Conservation (phyloP, 495 filamentous ascomycete genomes). For the Aspergillus carlsbadensis region DNA sequence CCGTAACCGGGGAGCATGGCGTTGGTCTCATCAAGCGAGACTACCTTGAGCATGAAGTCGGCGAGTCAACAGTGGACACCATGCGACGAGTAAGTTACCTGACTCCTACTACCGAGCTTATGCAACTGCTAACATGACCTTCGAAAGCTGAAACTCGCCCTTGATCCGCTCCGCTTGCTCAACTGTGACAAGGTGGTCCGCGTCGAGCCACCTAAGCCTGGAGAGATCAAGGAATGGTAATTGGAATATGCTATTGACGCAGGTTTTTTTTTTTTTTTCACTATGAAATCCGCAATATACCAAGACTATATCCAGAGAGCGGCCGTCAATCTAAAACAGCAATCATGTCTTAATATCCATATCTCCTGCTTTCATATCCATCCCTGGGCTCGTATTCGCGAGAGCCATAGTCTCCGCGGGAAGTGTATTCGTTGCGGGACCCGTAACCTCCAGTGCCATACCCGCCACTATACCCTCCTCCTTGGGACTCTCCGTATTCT, state of each 20-base stretch:
- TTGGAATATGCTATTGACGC: no score
- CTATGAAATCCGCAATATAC: not conserved
- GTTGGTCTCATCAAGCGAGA: slow-evolving; percentile 62
- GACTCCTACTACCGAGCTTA: not conserved
- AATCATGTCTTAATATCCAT: slow-evolving; percentile 12
- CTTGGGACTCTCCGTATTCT: slow-evolving; percentile 2
- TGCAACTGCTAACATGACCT: slow-evolving; percentile 13
- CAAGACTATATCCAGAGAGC: not conserved
- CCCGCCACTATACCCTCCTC: not conserved
- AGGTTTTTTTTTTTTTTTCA: no score
- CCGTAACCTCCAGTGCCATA: slow-evolving; percentile 1
- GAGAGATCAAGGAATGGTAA: slow-evolving; percentile 45
- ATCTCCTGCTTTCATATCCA: slow-evolving; percentile 8
- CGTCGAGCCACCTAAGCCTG: slow-evolving; percentile 36
- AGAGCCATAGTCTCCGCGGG: slow-evolving; percentile 3
- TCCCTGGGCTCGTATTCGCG: not conserved
- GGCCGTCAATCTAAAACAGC: not conserved
- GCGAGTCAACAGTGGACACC: slow-evolving; percentile 46
- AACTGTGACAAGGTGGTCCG: slow-evolving; percentile 69
- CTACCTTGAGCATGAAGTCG: slow-evolving; percentile 43
- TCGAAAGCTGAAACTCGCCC: slow-evolving; percentile 59
- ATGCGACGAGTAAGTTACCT: slow-evolving; percentile 58
- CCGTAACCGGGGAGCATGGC: slow-evolving; percentile 64
- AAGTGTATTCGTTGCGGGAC: not conserved
- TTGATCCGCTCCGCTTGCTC: slow-evolving; percentile 63